Conservation (phyloP, 129 eudicot genomes). For the Daucus carota region DNA sequence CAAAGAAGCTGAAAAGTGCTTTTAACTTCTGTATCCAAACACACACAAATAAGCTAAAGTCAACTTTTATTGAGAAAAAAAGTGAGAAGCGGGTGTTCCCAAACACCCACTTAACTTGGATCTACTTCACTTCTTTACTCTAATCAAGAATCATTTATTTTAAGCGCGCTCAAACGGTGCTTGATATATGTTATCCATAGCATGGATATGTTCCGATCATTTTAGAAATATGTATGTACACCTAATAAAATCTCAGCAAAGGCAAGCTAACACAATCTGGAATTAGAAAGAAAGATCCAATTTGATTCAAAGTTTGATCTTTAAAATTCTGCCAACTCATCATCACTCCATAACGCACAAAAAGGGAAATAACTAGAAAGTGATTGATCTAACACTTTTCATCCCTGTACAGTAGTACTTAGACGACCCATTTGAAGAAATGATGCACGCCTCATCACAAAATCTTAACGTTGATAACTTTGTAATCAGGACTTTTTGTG, state of each 20-base stretch:
- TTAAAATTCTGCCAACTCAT: background rate
- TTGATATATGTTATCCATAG: too few species aligned
- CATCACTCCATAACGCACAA: background rate
- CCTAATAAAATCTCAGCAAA: background rate
- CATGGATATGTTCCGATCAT: too few species aligned
- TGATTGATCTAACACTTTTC: background rate
- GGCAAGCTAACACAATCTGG: background rate
- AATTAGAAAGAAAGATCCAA: background rate
- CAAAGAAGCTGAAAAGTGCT: too few species aligned
- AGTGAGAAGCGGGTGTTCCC: too few species aligned
- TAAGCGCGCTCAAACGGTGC: too few species aligned
- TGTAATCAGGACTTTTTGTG: background rate
- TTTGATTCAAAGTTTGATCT: background rate
- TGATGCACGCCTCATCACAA: slow-evolving; percentile 5
- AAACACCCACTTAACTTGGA: too few species aligned
- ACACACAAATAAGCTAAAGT: too few species aligned
- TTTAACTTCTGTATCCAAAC: too few species aligned
- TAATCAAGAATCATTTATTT: too few species aligned
- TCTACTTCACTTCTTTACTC: too few species aligned
- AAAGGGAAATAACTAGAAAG: background rate
- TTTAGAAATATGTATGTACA: too few species aligned
- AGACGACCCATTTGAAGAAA: background rate
- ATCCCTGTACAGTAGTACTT: background rate
- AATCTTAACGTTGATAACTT: background rate
- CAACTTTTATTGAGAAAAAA: too few species aligned